A percentile compares a stretch with the other conserved stretches of the same genome.
Conservation (phyloP, 2,329 filamentous ascomycete species). For the Colletotrichum tabaci region DNA sequence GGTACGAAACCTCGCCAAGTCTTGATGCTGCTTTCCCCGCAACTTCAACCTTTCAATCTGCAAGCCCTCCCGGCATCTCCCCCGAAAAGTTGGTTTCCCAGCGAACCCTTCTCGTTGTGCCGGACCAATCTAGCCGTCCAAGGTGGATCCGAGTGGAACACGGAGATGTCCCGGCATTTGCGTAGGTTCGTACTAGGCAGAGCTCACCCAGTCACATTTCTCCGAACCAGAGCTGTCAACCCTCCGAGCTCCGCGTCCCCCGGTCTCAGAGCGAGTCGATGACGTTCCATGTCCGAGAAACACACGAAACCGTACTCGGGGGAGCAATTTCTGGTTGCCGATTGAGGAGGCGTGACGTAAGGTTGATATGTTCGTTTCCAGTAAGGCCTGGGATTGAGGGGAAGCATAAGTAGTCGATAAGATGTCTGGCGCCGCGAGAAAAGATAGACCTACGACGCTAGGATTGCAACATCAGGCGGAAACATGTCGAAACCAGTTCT, state of each 20-base stretch:
- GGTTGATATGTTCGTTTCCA: neutral
- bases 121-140: constrained; percentile 1
- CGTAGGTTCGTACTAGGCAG: neutral
- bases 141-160: constrained; percentile 9
- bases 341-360: constrained; percentile 26
- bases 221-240: neutral
- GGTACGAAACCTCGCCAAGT: neutral
- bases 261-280: constrained; percentile 19
- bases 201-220: constrained; percentile 17
- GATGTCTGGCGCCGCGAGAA: neutral
- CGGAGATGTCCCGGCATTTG: constrained; percentile 40
- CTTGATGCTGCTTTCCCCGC: neutral
- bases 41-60: neutral
- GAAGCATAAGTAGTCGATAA: constrained; percentile 8
- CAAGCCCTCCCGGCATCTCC: neutral
- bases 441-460: neutral
- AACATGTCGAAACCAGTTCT: constrained; percentile 28
- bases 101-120: neutral
- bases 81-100: neutral
- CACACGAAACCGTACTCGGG: constrained; percentile 1
- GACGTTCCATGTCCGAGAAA: constrained; percentile 30
- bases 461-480: neutral
- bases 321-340: neutral
- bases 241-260: constrained; percentile 15
- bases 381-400: neutral